A percentile compares a stretch with the other conserved stretches of the same genome.
Conservation (phyloP, 192 early-diverging fungal genomes). For the Linnemannia schmuckeri region DNA sequence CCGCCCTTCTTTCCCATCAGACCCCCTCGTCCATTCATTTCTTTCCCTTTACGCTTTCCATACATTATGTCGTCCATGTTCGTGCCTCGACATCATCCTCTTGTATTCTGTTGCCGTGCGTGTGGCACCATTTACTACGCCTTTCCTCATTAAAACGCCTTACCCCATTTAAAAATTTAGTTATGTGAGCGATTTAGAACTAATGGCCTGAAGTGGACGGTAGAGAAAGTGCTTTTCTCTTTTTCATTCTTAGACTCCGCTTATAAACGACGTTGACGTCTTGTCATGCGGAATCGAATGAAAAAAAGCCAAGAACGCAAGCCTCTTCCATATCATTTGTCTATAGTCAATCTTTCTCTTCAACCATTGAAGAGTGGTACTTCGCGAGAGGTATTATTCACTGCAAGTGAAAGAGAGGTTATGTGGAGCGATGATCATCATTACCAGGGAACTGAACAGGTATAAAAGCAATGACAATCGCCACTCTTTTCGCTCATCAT, state of each 20-base stretch:
- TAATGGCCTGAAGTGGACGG: neutral
- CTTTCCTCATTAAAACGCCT: neutral
- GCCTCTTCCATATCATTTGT: neutral
- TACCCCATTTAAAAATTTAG: neutral
- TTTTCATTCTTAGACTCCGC: constrained; percentile 1
- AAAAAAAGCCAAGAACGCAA: neutral
- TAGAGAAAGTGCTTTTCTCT: neutral
- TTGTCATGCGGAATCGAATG: neutral
- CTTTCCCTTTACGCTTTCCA: neutral
- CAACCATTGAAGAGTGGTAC: neutral
- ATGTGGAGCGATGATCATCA: neutral
- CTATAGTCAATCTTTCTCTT: neutral
- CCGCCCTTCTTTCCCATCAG: neutral
- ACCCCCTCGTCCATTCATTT: neutral
- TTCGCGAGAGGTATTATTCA: neutral
- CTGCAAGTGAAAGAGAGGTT: neutral
- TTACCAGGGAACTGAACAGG: neutral
- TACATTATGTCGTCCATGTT: neutral
- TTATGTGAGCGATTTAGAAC: neutral
- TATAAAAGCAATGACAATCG: neutral
- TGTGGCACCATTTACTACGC: neutral
- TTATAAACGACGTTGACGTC: neutral
- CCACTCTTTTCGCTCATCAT: neutral
- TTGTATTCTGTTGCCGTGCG: neutral
- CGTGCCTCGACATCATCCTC: neutral